phyloP scores from a whole-genome alignment of 176 grass and related monocot genomes.

The Raddia distichophylla region DNA sequence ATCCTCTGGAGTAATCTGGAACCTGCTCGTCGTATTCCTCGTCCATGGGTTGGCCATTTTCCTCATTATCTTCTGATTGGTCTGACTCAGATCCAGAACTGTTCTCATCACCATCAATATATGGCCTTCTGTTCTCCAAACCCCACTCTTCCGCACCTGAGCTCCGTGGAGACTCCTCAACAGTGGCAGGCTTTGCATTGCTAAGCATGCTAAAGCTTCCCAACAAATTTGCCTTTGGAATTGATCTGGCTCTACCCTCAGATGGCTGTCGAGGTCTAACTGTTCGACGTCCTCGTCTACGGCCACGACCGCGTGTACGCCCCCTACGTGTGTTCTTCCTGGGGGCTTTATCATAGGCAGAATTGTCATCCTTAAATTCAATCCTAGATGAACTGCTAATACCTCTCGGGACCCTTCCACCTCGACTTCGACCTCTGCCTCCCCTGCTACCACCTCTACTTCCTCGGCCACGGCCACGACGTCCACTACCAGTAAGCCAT shows the following conservation, averaged over 20 bases:
- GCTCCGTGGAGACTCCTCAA: slow-evolving; percentile 71
- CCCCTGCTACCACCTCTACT: slow-evolving; percentile 69
- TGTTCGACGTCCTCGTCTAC: slow-evolving; percentile 71
- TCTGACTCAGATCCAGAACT: slow-evolving; percentile 57
- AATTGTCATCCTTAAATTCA: slow-evolving; percentile 50
- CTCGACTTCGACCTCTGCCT: slow-evolving; percentile 71
- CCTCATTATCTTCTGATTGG: slow-evolving; percentile 58
- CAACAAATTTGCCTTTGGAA: slow-evolving; percentile 75
- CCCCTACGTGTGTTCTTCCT: slow-evolving; percentile 71
- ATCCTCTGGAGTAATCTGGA: slow-evolving; percentile 45
- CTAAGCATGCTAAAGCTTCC: slow-evolving; percentile 88
- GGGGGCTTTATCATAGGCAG: slow-evolving; percentile 46
- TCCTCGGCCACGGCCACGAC: slow-evolving; percentile 80
- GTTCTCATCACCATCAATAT: slow-evolving; percentile 58
- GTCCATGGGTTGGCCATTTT: slow-evolving; percentile 64
- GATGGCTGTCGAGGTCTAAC: slow-evolving; percentile 76
- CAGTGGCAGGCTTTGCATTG: slow-evolving; percentile 47
- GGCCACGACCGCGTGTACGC: slow-evolving; percentile 65
- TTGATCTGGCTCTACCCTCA: slow-evolving; percentile 56
- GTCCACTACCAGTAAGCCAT: slow-evolving; percentile 57
- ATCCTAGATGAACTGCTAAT: slow-evolving; percentile 57
- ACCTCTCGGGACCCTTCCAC: slow-evolving; percentile 76
- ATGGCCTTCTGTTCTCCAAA: slow-evolving; percentile 51
- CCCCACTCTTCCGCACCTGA: slow-evolving; percentile 85
- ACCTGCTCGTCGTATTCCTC: slow-evolving; percentile 67